phyloP scores from a whole-genome alignment of 2,329 filamentous ascomycete species.

The Pseudomassariella vexata region DNA sequence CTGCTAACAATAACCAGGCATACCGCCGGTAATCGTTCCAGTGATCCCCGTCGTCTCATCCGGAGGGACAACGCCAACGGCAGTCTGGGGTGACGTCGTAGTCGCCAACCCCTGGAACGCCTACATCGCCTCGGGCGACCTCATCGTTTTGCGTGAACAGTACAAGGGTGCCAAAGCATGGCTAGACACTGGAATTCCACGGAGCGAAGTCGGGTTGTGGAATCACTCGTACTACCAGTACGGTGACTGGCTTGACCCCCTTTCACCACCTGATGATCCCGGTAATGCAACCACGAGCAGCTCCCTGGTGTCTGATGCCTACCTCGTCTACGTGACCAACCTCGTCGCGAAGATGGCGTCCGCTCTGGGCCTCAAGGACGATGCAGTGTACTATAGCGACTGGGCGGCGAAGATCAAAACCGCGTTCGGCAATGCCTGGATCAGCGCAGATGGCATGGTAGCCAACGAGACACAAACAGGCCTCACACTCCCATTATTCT shows the following conservation, averaged over 20 bases:
- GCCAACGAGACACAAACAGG: slow-evolving; percentile 34
- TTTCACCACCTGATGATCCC: slow-evolving; percentile 27
- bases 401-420: too few relatives aligned
- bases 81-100: slow-evolving; percentile 26
- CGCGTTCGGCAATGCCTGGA: too few relatives aligned
- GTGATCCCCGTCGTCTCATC: too few relatives aligned
- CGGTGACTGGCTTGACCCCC: slow-evolving; percentile 35
- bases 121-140: slow-evolving; percentile 23
- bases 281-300: slow-evolving; percentile 24
- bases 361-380: slow-evolving; percentile 14
- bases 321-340: slow-evolving; percentile 27
- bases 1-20: not conserved
- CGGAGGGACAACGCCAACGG: too few relatives aligned
- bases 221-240: slow-evolving; percentile 24
- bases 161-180: slow-evolving; percentile 23
- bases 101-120: slow-evolving; percentile 24
- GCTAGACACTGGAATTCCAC: slow-evolving; percentile 19
- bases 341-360: slow-evolving; percentile 18
- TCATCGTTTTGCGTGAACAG: slow-evolving; percentile 18
- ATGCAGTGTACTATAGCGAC: slow-evolving; percentile 14
- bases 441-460: slow-evolving; percentile 22
- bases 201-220: slow-evolving; percentile 27
- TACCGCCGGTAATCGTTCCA: slow-evolving; percentile 3
- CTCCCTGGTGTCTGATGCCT: slow-evolving; percentile 30
- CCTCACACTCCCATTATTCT: slow-evolving; percentile 29